Evolutionary conservation across 768 basidiomycete genomes (phyloP).

Genomic region (Mycena metata): DNA sequence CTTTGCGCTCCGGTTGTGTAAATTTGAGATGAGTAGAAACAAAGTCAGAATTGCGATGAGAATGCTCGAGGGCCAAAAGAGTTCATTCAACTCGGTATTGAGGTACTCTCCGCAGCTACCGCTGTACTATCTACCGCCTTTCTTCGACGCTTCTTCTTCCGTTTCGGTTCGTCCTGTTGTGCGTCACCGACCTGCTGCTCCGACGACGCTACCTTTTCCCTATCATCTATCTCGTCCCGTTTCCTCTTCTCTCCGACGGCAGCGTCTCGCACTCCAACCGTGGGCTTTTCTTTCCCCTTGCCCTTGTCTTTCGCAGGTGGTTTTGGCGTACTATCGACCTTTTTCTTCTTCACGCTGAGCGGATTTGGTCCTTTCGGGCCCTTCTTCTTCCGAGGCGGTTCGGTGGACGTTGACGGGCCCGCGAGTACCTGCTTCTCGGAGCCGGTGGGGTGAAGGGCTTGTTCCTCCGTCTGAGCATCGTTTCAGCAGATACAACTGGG

Average conservation of each 20-base stretch:
- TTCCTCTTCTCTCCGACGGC: conserved; percentile 35
- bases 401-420: conserved; percentile 49
- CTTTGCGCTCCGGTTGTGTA: neutral
- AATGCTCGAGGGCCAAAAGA: too few species aligned
- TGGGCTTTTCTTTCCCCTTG: conserved; percentile 14
- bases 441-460: conserved; percentile 64
- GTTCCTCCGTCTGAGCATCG: conserved; percentile 70
- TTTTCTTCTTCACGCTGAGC: conserved; percentile 92
- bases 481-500: neutral
- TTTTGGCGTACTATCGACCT: conserved; percentile 41
- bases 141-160: conserved; percentile 34
- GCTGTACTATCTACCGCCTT: neutral
- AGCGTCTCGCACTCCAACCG: neutral
- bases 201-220: neutral
- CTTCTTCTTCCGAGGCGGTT: conserved; percentile 64
- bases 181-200: conserved; percentile 5
- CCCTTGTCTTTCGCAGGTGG: conserved; percentile 27
- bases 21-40: neutral
- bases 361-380: conserved; percentile 93
- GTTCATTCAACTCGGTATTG: too few species aligned
- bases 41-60: too few species aligned
- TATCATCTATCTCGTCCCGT: conserved; percentile 35
- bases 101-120: neutral
- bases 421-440: conserved; percentile 62
- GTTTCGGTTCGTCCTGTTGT: conserved; percentile 28